Conservation (phyloP, 768 basidiomycete genomes). For the Mycena indigotica region DNA sequence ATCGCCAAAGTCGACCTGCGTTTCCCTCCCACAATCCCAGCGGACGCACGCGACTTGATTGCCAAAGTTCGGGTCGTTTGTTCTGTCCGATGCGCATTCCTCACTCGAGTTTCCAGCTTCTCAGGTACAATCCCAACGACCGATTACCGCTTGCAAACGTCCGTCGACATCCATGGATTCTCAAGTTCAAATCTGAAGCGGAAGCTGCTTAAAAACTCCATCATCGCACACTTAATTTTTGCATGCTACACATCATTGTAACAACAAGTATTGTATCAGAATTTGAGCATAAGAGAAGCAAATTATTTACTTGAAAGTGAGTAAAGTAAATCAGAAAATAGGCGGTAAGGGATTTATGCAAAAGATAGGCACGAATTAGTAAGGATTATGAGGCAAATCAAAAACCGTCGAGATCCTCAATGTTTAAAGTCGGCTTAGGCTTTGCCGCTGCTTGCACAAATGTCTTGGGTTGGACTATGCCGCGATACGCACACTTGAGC, state of each 20-base stretch:
- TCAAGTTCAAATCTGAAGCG: slow-evolving; percentile 29
- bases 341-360: no score
- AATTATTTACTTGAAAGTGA: no score
- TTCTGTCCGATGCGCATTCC: not conserved
- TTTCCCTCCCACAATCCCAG: slow-evolving; percentile 43
- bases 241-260: not conserved
- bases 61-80: not conserved
- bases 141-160: slow-evolving; percentile 62
- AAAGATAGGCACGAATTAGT: no score
- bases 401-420: slow-evolving; percentile 2
- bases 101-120: slow-evolving; percentile 44
- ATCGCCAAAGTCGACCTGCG: slow-evolving; percentile 64
- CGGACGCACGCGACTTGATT: slow-evolving; percentile 29
- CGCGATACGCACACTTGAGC: slow-evolving; percentile 33
- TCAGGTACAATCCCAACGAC: slow-evolving; percentile 61
- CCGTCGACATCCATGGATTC: slow-evolving; percentile 66
- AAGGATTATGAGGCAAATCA: not conserved
- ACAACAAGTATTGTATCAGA: no score
- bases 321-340: no score
- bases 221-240: not conserved
- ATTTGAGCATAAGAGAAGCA: no score
- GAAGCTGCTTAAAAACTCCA: not conserved
- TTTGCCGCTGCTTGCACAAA: slow-evolving; percentile 14
- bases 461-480: slow-evolving; percentile 30
- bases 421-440: slow-evolving; percentile 10